Evolutionary conservation across 2,329 filamentous ascomycete genomes (phyloP), one percentile per base, ranked within the genome.

Genomic region (Ceratocystiopsis minuta): DNA sequence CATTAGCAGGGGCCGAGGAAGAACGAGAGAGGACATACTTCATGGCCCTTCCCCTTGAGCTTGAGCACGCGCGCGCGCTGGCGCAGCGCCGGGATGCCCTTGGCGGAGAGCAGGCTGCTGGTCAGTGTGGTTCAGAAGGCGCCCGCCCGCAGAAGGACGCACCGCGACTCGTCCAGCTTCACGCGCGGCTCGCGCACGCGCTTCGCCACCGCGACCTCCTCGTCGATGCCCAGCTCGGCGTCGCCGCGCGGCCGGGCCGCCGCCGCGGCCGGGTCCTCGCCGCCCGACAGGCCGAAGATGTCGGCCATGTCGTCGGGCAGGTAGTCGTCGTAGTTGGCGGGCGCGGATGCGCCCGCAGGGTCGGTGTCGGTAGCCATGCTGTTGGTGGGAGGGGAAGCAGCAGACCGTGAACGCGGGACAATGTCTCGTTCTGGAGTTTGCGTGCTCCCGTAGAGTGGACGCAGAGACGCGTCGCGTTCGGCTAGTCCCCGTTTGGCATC

Each of bases 41-140:
- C 90, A 56, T 96, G 84, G 1, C 87, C 88, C 59, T 93, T 96
- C 39, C 90, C 90, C 56, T 88, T 92, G 51, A 95, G 75, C 49
- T 74, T 83, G 16, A 95, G 62, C 28, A 75, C 69, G 41, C 73
- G 76, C 0, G 83, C 78, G 51, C 77, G 76, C 47, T 68, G 73
- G 36, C 81, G 76, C 41, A 98, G 64, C 52, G 80, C 85, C 1
- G 85, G 84, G 46, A 98, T 86, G 1, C 90, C 90, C 38, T 75
- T 71, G 16, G 78, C 70, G 4, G 85, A 90, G 1, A 96, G 67
- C n/a, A 96, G 63, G 49, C 85, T 86, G 24, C 6, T 16, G 14
- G n/a, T 2, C 38, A 11, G 28, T 16, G 4, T 10, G 31, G 5
- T 32, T 12, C 11, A 7, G 6, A 31, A 31, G 24, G 24, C 6